These are phyloP conservation scores for Colletotrichum nymphaeae DNA, from an alignment of 2,329 filamentous ascomycete species.

Conservation along the genomic window DNA sequence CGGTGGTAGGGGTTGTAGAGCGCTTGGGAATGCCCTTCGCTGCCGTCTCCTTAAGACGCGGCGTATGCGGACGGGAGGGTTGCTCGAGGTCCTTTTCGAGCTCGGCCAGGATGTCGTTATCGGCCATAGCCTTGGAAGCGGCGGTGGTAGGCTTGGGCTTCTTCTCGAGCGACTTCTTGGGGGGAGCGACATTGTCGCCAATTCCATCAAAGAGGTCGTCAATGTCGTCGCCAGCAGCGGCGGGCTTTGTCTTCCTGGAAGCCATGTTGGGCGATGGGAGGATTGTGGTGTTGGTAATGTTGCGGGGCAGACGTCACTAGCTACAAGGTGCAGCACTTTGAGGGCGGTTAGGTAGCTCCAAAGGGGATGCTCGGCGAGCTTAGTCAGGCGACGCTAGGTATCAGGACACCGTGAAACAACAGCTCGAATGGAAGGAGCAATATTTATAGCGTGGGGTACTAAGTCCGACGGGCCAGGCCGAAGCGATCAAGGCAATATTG, in stretches of 20 bases:
- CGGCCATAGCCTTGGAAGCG: conserved; percentile 59
- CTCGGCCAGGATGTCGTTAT: conserved; percentile 87
- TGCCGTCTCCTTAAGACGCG: conserved; percentile 71
- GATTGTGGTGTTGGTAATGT: conserved; percentile 9
- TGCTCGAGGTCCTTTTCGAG: conserved; percentile 74
- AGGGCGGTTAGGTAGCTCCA: not conserved
- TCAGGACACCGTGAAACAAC: conserved; percentile 6
- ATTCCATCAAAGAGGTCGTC: conserved; percentile 75
- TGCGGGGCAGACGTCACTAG: conserved; percentile 33
- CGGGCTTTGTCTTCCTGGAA: conserved; percentile 68
- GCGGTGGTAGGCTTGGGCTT: conserved; percentile 60
- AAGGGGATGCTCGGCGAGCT: conserved; percentile 25
- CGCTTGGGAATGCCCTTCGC: conserved; percentile 59
- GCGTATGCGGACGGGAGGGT: conserved; percentile 84
- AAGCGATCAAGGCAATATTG: not conserved
- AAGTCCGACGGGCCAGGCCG: conserved; percentile 2
- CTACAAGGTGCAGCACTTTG: not conserved
- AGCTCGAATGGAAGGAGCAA: conserved; percentile 1
- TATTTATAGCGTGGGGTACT: no score
- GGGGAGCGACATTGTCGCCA: conserved; percentile 59
- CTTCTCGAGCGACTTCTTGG: conserved; percentile 60
- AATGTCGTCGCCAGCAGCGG: conserved; percentile 70
- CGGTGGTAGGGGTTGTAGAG: conserved; percentile 66
- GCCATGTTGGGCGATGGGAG: conserved; percentile 58
- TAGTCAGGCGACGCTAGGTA: conserved; percentile 22